phyloP scores from a whole-genome alignment of 768 basidiomycete species.

The Podaxis mareebaensis region DNA sequence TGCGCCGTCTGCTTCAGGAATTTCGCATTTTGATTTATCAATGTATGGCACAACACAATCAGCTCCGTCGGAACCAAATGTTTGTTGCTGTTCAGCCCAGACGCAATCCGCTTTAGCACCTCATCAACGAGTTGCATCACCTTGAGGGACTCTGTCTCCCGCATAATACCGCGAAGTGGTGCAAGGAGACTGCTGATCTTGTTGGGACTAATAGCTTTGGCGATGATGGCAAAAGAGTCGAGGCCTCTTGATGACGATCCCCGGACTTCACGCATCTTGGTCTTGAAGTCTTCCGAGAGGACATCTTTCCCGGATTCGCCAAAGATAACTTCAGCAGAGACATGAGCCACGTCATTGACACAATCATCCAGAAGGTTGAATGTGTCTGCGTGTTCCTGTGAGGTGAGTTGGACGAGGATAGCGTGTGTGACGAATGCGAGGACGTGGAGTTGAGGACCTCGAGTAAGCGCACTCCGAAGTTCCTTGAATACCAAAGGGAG shows the following conservation, averaged over 20 bases:
- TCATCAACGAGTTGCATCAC: slow-evolving; percentile 87
- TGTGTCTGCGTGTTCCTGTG: slow-evolving; percentile 44
- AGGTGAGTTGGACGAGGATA: slow-evolving; percentile 78
- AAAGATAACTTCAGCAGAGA: slow-evolving; percentile 90
- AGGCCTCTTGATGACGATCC: slow-evolving; percentile 80
- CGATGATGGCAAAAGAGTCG: slow-evolving; percentile 82
- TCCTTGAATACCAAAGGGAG: slow-evolving; percentile 77
- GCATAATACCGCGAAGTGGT: slow-evolving; percentile 83
- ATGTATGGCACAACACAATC: slow-evolving; percentile 81
- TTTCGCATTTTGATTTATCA: slow-evolving; percentile 87
- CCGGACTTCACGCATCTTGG: slow-evolving; percentile 90
- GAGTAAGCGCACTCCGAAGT: slow-evolving; percentile 77
- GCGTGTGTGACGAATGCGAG: slow-evolving; percentile 84
- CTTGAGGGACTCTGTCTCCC: slow-evolving; percentile 79
- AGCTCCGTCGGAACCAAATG: slow-evolving; percentile 69
- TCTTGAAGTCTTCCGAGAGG: slow-evolving; percentile 87
- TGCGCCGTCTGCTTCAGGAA: slow-evolving; percentile 70
- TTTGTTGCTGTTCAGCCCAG: slow-evolving; percentile 82
- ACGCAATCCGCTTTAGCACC: slow-evolving; percentile 77
- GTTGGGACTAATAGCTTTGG: slow-evolving; percentile 74
- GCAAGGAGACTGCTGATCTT: slow-evolving; percentile 75
- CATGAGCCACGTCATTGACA: slow-evolving; percentile 74
- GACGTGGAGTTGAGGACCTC: slow-evolving; percentile 94
- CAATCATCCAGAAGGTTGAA: slow-evolving; percentile 75
- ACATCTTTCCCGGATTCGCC: slow-evolving; percentile 92